Conservation (phyloP, 495 filamentous ascomycete genomes). For the Hyaloscypha variabilis region DNA sequence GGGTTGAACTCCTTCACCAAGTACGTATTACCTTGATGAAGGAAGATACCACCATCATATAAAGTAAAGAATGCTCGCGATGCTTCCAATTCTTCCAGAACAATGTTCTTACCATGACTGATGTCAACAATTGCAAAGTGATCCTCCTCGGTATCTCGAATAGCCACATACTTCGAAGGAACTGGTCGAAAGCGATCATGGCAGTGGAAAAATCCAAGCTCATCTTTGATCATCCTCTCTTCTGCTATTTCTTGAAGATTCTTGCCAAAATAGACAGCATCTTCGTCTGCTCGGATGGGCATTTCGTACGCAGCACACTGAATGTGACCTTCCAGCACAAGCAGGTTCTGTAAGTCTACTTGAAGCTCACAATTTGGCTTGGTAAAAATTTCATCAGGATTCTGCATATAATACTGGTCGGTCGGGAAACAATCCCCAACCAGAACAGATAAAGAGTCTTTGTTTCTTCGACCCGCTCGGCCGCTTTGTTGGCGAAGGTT, state of each 20-base stretch:
- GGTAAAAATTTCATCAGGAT: conserved; percentile 95
- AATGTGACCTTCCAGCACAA: conserved; percentile 89
- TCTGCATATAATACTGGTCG: conserved; percentile 96
- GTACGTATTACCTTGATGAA: conserved; percentile 92
- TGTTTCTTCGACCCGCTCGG: conserved; percentile 88
- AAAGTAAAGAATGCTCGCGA: conserved; percentile 94
- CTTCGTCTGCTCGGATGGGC: conserved; percentile 79
- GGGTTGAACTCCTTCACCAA: conserved; percentile 87
- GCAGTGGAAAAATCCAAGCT: conserved; percentile 84
- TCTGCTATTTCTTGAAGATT: conserved; percentile 72
- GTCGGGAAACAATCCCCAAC: conserved; percentile 91
- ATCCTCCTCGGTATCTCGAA: conserved; percentile 82
- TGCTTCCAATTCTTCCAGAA: conserved; percentile 95
- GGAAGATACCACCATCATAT: conserved; percentile 96
- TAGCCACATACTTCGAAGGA: conserved; percentile 81
- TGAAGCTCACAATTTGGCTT: conserved; percentile 87
- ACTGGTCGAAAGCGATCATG: conserved; percentile 84
- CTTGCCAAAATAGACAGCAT: conserved; percentile 77
- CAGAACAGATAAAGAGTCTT: conserved; percentile 88
- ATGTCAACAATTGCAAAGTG: conserved; percentile 94
- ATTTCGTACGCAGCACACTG: conserved; percentile 97
- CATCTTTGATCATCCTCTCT: conserved; percentile 74
- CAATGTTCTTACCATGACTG: conserved; percentile 76
- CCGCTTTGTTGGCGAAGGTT: conserved; percentile 95
- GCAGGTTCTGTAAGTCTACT: conserved; percentile 87